These are phyloP conservation scores for Metarhizium anisopliae DNA, from an alignment of 2,329 filamentous ascomycete species.

Conservation along the genomic window DNA sequence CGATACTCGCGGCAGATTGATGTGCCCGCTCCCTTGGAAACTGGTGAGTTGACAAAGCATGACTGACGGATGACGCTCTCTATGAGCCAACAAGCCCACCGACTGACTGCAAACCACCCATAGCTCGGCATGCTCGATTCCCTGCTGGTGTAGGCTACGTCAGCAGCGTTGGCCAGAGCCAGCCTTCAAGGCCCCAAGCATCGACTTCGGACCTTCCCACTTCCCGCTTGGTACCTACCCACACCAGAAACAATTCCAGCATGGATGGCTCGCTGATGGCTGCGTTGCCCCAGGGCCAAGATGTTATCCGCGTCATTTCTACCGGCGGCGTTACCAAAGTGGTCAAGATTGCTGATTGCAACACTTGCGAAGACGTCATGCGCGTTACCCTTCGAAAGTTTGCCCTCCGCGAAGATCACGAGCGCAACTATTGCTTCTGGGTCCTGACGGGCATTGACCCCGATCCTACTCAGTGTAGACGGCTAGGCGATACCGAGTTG, in stretches of 20 bases:
- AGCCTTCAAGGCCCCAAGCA: slow-evolving; percentile 2
- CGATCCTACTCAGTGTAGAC: slow-evolving; percentile 70
- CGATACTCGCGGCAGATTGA: slow-evolving; percentile 57
- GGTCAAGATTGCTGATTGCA: slow-evolving; percentile 86
- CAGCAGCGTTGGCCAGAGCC: slow-evolving; percentile 39
- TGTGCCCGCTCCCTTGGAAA: slow-evolving; percentile 30
- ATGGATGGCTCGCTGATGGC: slow-evolving; percentile 82
- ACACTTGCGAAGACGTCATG: slow-evolving; percentile 87
- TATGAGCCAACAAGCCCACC: too few relatives aligned
- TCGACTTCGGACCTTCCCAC: slow-evolving; percentile 49
- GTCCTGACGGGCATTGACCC: slow-evolving; percentile 79
- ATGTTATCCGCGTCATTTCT: slow-evolving; percentile 87
- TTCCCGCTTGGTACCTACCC: slow-evolving; percentile 53
- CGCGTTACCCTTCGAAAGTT: slow-evolving; percentile 83
- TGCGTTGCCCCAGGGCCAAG: slow-evolving; percentile 74
- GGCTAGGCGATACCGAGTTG: slow-evolving; percentile 77
- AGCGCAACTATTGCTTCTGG: slow-evolving; percentile 96
- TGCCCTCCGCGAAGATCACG: slow-evolving; percentile 78
- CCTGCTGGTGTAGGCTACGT: slow-evolving; percentile 39
- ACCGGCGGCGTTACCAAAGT: slow-evolving; percentile 88
- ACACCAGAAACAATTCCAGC: slow-evolving; percentile 74
- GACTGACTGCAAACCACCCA: slow-evolving; percentile 39
- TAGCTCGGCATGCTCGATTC: slow-evolving; percentile 46
- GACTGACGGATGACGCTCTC: slow-evolving; percentile 28
- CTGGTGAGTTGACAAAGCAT: slow-evolving; percentile 54